A percentile compares a stretch with the other conserved stretches of the same genome.
These are phyloP conservation scores for Heritiera fomes DNA, from an alignment of 345 rosid species.

Conservation along the genomic window DNA sequence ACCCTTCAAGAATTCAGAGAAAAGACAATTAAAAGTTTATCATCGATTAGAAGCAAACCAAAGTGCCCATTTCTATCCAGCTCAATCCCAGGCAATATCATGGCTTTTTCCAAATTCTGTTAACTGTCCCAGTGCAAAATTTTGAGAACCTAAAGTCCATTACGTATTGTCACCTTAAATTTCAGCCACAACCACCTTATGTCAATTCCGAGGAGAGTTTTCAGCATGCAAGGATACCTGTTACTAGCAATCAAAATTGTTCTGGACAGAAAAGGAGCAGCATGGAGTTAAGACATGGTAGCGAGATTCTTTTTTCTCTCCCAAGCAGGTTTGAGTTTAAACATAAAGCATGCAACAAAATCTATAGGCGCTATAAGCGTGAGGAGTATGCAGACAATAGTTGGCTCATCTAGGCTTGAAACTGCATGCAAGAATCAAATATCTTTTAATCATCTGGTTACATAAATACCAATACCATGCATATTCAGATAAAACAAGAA, in stretches of 20 bases:
- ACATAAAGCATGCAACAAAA: no score
- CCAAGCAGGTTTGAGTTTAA: no score
- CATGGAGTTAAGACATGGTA: no score
- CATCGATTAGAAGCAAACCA: not conserved
- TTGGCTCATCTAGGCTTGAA: not conserved
- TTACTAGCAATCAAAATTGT: not conserved
- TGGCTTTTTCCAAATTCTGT: not conserved
- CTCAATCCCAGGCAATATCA: not conserved
- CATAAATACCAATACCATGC: not conserved
- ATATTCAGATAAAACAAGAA: not conserved
- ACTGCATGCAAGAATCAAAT: not conserved
- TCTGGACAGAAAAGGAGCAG: no score
- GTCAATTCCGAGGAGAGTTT: not conserved
- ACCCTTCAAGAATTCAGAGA: not conserved
- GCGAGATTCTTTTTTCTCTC: not conserved
- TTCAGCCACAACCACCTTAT: not conserved
- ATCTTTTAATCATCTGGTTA: not conserved
- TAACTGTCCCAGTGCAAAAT: not conserved
- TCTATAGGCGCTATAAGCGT: not conserved
- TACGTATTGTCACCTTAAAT: not conserved
- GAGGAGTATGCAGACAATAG: not conserved
- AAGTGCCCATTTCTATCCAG: not conserved
- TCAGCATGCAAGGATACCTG: not conserved
- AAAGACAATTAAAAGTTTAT: not conserved
- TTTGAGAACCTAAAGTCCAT: not conserved